Percentiles rank a stretch among this genome's conserved stretches.
phyloP scores from a whole-genome alignment of 192 early-diverging fungal genomes.

The Coemansia javaensis region DNA sequence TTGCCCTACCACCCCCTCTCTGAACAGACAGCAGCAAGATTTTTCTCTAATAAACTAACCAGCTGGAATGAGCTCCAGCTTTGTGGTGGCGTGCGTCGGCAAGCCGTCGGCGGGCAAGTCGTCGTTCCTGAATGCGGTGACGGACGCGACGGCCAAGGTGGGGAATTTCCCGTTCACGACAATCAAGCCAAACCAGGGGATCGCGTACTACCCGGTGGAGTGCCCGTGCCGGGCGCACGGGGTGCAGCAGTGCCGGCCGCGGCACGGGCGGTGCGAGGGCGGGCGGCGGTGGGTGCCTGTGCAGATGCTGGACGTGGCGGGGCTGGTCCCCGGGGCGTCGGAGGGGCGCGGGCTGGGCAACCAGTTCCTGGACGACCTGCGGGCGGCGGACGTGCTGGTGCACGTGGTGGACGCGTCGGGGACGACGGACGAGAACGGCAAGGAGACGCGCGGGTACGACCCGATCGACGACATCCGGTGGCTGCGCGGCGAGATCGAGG shows the following conservation, averaged over 20 bases:
- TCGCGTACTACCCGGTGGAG: constrained; percentile 66
- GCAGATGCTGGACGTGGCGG: constrained; percentile 75
- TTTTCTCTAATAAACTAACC: no score
- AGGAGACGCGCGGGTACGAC: constrained; percentile 74
- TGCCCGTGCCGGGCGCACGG: constrained; percentile 63
- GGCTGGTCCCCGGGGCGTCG: constrained; percentile 76
- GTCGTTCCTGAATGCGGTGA: constrained; percentile 75
- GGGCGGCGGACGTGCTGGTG: constrained; percentile 71
- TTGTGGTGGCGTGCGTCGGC: constrained; percentile 65
- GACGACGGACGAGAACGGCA: constrained; percentile 75
- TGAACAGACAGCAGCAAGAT: no score
- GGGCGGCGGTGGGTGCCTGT: constrained; percentile 67
- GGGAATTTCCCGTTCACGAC: constrained; percentile 86
- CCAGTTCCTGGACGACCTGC: constrained; percentile 76
- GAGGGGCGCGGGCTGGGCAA: constrained; percentile 73
- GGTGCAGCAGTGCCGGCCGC: constrained; percentile 60
- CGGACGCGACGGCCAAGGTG: constrained; percentile 78
- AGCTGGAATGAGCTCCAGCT: constrained; percentile 30
- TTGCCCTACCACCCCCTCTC: no score
- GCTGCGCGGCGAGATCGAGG: constrained; percentile 69
- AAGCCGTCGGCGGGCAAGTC: constrained; percentile 80
- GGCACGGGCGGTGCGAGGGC: constrained; percentile 65
- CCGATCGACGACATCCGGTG: constrained; percentile 81
- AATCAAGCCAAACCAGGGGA: constrained; percentile 76
- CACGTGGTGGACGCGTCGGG: constrained; percentile 84